A percentile compares a stretch with the other conserved stretches of the same genome.
Evolutionary conservation across 768 basidiomycete species (phyloP).

Genomic region (Suillus subluteus): DNA sequence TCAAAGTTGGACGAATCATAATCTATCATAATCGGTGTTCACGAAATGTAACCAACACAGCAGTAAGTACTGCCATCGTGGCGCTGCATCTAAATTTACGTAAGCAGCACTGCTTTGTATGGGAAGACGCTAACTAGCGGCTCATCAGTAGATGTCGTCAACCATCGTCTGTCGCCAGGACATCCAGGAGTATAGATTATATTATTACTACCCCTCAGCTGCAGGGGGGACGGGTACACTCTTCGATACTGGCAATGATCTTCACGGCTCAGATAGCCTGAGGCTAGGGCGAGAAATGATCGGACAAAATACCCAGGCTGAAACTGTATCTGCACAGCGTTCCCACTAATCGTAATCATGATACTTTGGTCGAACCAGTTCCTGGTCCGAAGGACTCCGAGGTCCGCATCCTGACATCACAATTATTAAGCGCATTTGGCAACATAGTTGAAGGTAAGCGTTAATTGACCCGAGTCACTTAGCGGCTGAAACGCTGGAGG

Average conservation of each 20-base stretch:
- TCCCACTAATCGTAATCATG: background rate
- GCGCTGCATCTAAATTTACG: background rate
- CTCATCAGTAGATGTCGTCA: background rate
- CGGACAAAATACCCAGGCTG: background rate
- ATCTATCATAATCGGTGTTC: background rate
- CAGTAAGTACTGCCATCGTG: conserved; percentile 1
- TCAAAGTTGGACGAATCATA: conserved; percentile 3
- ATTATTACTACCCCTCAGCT: background rate
- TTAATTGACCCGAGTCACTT: background rate
- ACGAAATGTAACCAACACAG: conserved; percentile 5
- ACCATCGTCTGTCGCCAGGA: conserved; percentile 4
- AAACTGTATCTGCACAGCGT: background rate
- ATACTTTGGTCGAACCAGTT: background rate
- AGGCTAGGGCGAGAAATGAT: background rate
- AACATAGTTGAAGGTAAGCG: background rate
- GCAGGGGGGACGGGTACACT: background rate
- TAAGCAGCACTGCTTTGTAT: conserved; percentile 1
- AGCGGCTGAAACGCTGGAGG: background rate
- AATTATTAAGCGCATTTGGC: background rate
- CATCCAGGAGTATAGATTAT: background rate
- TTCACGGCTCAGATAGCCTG: background rate
- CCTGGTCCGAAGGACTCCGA: background rate
- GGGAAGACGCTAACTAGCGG: background rate
- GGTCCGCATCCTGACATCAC: background rate
- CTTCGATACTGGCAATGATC: background rate